Percentiles rank a stretch among this genome's conserved stretches.
These are phyloP conservation scores for Podospora fimiseda DNA, from an alignment of 495 filamentous ascomycete genomes.

Conservation along the genomic window DNA sequence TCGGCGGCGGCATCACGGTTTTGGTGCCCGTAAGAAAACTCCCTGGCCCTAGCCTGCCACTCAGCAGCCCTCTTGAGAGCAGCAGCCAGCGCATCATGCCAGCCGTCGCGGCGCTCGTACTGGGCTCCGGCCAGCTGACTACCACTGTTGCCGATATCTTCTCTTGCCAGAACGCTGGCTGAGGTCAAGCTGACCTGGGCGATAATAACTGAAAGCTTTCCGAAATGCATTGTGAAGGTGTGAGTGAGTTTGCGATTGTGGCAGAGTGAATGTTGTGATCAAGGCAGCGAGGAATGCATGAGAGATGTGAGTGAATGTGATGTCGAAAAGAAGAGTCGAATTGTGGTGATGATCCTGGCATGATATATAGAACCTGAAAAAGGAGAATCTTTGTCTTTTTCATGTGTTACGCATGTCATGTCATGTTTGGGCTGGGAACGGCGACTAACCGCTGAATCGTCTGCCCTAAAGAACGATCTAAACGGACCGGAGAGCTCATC, in stretches of 20 bases:
- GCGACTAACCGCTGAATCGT: not conserved
- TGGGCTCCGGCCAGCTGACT: not conserved
- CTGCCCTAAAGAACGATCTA: not conserved
- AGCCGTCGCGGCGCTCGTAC: not conserved
- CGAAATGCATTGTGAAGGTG: constrained; percentile 12
- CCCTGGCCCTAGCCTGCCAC: not conserved
- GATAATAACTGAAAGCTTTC: constrained; percentile 11
- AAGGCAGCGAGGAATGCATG: no score
- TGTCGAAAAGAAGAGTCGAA: no score
- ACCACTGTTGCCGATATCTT: constrained; percentile 2
- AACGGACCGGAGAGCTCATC: not conserved
- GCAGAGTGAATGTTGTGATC: no score
- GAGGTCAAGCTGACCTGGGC: constrained; percentile 10
- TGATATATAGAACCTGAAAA: not conserved
- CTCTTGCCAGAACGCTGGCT: constrained; percentile 8
- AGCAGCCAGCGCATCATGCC: not conserved
- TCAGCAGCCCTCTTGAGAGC: not conserved
- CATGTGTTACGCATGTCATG: not conserved
- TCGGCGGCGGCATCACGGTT: constrained; percentile 2
- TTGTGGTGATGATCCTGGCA: no score
- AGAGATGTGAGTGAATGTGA: no score
- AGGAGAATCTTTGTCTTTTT: not conserved
- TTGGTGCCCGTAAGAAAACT: not conserved
- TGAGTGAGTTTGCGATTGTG: no score
- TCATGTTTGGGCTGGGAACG: not conserved